A percentile compares a stretch with the other conserved stretches of the same genome.
phyloP scores from a whole-genome alignment of 805 yeast species.

The Cephaloascus fragrans region DNA sequence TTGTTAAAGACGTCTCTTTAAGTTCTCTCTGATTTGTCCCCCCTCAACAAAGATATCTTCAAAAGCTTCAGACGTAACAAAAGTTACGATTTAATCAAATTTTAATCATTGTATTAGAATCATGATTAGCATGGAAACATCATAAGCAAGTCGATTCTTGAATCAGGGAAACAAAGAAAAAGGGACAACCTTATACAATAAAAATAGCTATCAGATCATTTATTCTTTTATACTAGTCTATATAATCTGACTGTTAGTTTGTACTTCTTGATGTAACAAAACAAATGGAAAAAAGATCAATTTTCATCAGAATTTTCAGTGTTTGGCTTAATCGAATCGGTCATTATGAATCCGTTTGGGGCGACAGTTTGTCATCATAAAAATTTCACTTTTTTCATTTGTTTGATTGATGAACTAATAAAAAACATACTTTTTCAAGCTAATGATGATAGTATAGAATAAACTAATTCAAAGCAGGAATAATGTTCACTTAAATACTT shows the following conservation, averaged over 20 bases:
- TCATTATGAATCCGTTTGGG: conserved; percentile 67
- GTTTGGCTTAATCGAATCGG: conserved; percentile 66
- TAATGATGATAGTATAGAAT: too few relatives aligned
- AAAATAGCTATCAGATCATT: too few relatives aligned
- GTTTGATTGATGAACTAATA: too few relatives aligned
- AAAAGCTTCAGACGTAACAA: conserved; percentile 25
- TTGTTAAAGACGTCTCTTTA: too few relatives aligned
- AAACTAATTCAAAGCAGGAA: too few relatives aligned
- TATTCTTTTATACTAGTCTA: too few relatives aligned
- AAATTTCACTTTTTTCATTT: too few relatives aligned
- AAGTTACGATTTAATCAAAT: conserved; percentile 19
- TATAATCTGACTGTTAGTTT: conserved; percentile 2
- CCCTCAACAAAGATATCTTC: too few relatives aligned
- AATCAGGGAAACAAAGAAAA: background rate
- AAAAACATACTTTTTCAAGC: too few relatives aligned
- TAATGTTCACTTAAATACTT: too few relatives aligned
- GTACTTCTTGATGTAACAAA: background rate
- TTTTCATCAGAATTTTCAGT: conserved; percentile 53
- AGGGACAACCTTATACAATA: background rate
- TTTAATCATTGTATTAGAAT: conserved; percentile 29
- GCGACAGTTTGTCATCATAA: conserved; percentile 64
- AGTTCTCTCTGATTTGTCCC: too few relatives aligned
- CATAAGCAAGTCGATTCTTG: conserved; percentile 23
- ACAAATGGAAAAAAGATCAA: conserved; percentile 1
- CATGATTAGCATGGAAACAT: conserved; percentile 61